A percentile compares a stretch with the other conserved stretches of the same genome.
These are phyloP conservation scores for Hippophae tibetana DNA, from an alignment of 306 rosid genomes.

Conservation along the genomic window DNA sequence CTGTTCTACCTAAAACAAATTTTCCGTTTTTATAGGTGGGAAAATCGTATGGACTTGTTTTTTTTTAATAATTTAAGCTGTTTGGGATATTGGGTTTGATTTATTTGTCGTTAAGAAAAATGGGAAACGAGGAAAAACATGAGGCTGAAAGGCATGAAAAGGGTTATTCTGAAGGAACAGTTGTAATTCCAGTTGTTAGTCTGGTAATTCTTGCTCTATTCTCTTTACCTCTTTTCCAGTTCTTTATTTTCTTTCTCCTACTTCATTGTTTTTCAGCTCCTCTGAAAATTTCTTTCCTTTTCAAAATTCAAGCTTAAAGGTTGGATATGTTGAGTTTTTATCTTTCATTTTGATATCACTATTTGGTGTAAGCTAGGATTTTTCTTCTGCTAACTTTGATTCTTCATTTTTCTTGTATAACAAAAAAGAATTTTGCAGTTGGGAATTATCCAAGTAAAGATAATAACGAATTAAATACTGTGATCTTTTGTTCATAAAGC, in stretches of 20 bases:
- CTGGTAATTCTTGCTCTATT: constrained; percentile 32
- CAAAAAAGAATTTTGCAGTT: too few species aligned
- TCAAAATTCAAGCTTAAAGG: too few species aligned
- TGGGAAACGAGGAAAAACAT: constrained; percentile 41
- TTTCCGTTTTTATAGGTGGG: not conserved
- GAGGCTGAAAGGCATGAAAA: constrained; percentile 17
- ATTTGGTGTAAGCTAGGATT: too few species aligned
- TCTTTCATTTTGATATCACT: too few species aligned
- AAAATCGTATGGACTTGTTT: not conserved
- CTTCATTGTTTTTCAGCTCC: not conserved
- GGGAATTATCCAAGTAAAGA: too few species aligned
- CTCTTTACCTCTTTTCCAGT: not conserved
- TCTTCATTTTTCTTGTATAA: too few species aligned
- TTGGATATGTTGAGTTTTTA: too few species aligned
- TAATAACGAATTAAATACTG: too few species aligned
- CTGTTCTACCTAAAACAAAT: too few species aligned
- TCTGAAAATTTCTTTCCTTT: too few species aligned
- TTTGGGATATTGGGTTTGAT: constrained; percentile 13
- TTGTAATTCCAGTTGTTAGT: constrained; percentile 29
- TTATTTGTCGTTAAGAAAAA: constrained; percentile 20
- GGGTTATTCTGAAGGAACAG: constrained; percentile 28
- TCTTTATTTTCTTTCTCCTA: not conserved
- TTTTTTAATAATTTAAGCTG: not conserved
- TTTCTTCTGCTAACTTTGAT: too few species aligned
- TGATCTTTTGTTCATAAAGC: too few species aligned